Conservation (phyloP, 768 basidiomycete genomes). For the Candolleomyces aberdarensis region DNA sequence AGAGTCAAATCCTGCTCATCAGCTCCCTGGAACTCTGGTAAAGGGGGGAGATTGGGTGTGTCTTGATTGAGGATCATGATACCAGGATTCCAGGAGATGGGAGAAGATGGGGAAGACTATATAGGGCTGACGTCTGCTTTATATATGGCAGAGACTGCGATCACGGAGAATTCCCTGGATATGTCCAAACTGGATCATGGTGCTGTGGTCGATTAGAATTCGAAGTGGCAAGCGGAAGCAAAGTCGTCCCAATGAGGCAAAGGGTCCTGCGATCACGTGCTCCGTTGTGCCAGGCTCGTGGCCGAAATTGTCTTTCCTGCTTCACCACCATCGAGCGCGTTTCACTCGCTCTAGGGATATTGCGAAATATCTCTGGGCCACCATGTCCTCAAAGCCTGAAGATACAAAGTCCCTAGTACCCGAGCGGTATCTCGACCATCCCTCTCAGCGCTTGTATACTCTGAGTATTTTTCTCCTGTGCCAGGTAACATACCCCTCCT, state of each 20-base stretch:
- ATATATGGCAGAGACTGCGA: background rate
- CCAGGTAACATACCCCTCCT: conserved; percentile 47
- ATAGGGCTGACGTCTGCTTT: background rate
- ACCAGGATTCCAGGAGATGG: background rate
- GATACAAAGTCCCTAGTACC: conserved; percentile 55
- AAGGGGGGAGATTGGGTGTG: background rate
- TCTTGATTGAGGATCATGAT: background rate
- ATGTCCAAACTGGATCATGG: background rate
- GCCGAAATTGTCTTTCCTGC: background rate
- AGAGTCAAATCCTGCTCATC: background rate
- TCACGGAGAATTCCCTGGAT: background rate
- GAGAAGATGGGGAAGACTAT: background rate
- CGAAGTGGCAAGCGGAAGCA: background rate
- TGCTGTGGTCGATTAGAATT: background rate
- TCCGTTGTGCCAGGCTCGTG: background rate
- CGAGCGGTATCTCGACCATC: conserved; percentile 68
- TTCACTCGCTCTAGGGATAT: background rate
- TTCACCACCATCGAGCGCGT: background rate
- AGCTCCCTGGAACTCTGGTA: background rate
- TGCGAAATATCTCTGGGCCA: background rate
- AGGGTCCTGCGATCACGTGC: background rate
- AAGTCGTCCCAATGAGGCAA: background rate
- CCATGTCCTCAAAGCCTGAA: conserved; percentile 7
- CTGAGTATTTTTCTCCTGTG: conserved; percentile 72
- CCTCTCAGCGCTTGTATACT: conserved; percentile 77